A percentile compares a stretch with the other conserved stretches of the same genome.
phyloP scores from a whole-genome alignment of 306 rosid genomes.

The Ammopiptanthus mongolicus region DNA sequence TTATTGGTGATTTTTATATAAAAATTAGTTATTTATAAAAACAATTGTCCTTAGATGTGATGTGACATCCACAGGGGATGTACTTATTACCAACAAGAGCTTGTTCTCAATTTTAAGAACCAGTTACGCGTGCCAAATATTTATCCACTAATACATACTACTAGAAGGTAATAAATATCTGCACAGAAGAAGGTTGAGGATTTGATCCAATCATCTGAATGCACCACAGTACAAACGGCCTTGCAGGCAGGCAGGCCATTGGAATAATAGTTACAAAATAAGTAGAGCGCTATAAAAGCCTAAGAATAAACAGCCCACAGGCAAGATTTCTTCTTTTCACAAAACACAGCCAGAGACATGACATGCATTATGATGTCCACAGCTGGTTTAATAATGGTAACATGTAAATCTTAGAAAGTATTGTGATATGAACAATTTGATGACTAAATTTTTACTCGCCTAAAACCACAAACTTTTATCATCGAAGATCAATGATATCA shows the following conservation, averaged over 20 bases:
- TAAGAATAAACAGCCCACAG: not conserved
- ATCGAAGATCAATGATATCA: conserved; percentile 92
- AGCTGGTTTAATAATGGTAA: conserved; percentile 14
- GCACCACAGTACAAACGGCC: not conserved
- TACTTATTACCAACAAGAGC: too few species aligned
- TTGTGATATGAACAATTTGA: conserved; percentile 39
- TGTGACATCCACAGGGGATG: too few species aligned
- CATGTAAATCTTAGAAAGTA: conserved; percentile 9
- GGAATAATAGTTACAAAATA: not conserved
- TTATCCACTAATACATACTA: too few species aligned
- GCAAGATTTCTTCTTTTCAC: conserved; percentile 21
- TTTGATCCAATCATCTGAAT: not conserved
- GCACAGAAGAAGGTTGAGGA: not conserved
- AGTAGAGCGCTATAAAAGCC: not conserved
- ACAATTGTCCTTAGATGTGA: too few species aligned
- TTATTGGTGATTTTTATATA: too few species aligned
- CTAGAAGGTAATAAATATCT: not conserved
- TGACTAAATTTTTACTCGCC: not conserved
- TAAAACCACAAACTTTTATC: conserved; percentile 14
- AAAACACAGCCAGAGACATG: conserved; percentile 13
- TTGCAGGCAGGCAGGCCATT: not conserved
- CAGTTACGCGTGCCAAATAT: too few species aligned
- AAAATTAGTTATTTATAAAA: too few species aligned
- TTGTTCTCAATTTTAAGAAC: too few species aligned
- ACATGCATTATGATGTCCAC: not conserved